These are phyloP conservation scores for Termitomyces sp. DNA, from an alignment of 768 basidiomycete species.

Conservation along the genomic window DNA sequence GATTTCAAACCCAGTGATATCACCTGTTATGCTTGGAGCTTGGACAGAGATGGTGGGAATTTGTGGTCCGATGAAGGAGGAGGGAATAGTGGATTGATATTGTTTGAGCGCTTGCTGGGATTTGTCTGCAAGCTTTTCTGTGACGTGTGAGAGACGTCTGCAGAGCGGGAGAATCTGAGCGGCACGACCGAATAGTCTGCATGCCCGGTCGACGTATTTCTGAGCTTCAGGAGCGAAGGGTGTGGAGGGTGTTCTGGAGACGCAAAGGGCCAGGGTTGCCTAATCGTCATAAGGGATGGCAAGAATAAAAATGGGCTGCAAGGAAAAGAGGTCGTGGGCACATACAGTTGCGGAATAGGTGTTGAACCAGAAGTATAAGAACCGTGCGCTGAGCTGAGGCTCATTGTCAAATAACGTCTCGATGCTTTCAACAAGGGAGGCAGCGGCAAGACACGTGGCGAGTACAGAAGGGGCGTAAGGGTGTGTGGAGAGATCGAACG, in stretches of 20 bases:
- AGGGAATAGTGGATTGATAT: conserved; percentile 12
- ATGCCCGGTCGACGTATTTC: conserved; percentile 53
- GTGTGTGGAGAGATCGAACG: conserved; percentile 50
- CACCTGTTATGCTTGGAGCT: not conserved
- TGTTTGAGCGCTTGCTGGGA: conserved; percentile 40
- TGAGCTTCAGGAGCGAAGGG: conserved; percentile 55
- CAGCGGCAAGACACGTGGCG: conserved; percentile 58
- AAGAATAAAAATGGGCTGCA: not conserved
- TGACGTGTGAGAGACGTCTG: conserved; percentile 35
- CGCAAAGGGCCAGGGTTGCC: conserved; percentile 63
- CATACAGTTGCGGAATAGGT: conserved; percentile 66
- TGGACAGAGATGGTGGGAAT: not conserved
- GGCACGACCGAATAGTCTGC: conserved; percentile 51
- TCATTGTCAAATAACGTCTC: conserved; percentile 52
- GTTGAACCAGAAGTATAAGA: conserved; percentile 73
- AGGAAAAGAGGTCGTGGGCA: conserved; percentile 7
- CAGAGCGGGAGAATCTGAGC: conserved; percentile 56
- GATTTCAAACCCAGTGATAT: not conserved
- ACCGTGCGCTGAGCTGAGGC: conserved; percentile 55
- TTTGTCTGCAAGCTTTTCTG: conserved; percentile 45
- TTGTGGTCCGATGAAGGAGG: conserved; percentile 2
- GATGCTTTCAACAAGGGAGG: conserved; percentile 51
- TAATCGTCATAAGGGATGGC: conserved; percentile 13
- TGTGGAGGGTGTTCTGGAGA: conserved; percentile 55
- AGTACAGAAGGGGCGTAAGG: conserved; percentile 64